Base-by-base conservation (phyloP, 768 basidiomycete species). In the Tubosaeta brunneosetosa region DNA sequence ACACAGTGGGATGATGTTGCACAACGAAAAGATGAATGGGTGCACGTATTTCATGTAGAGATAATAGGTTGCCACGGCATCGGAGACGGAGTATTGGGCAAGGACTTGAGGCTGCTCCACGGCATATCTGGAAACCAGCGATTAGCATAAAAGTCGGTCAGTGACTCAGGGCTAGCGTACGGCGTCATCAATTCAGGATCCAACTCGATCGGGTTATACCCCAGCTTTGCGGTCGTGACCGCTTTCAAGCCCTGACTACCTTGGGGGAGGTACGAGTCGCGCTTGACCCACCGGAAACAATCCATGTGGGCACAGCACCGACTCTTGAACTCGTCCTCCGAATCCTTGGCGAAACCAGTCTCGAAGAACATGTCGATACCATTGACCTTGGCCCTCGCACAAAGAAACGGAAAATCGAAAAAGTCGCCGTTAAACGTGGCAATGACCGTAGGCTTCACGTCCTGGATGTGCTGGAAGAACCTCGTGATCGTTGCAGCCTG, bases 41-140 rank as follows among this genome's bases (percentile, higher is more conserved):
- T 98, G 94, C 10, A 99, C 94, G 62, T 99, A 99, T 94, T 98
- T 99, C 97, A 98, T 99, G 73, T 99, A 98, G 33, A 99, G 80
- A 70, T 98, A 98, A 69, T 99, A 98, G 1, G 97, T 99, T n/a
- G 97, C 95, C 10, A 98, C 97, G 0, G 97, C 97, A 78, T 99
- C 97, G 68, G 97, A 99, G 26, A 99, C 97, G 61, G 97, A 98
- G 71, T 99, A 99, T 64, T 94, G 91, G 0, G 97, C 95, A 16
- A 99, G 82, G 2, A 84, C 70, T 65, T 98, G 94, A 0, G 97
- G 97, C 60, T 94, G 92, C 64, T 98, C 97, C 68, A 91, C 77
- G 0, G 97, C 97, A 71, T 99, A 98, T 32, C 95, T 97, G 55
- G 19, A 9, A 8, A 25, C 12, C 13, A 3, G 14, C 2, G 2